Evolutionary conservation across 1,139 yeast species (phyloP).

Genomic region (Candida dubliniensis): DNA sequence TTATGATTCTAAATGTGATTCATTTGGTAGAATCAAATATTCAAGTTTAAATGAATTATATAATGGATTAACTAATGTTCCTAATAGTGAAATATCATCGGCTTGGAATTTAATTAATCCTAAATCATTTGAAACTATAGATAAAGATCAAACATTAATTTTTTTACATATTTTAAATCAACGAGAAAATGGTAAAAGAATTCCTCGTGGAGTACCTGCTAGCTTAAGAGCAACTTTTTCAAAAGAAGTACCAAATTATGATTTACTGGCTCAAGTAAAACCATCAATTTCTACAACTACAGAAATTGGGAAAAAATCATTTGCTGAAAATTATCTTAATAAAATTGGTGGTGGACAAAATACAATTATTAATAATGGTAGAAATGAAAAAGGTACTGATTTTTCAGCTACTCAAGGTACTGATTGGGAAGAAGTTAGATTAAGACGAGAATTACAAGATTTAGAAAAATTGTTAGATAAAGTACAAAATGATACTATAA

Average conservation of each 20-base stretch:
- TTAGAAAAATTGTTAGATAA: conserved; percentile 62
- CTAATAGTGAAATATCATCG: conserved; percentile 80
- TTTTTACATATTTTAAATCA: conserved; percentile 89
- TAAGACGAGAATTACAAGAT: conserved; percentile 75
- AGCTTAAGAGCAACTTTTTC: conserved; percentile 88
- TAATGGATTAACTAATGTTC: conserved; percentile 66
- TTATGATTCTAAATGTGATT: conserved; percentile 73
- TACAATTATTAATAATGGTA: conserved; percentile 32
- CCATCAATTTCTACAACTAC: conserved; percentile 36
- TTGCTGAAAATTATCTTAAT: conserved; percentile 41
- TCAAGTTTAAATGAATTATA: conserved; percentile 71
- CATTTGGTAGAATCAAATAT: conserved; percentile 79
- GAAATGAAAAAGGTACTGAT: conserved; percentile 66
- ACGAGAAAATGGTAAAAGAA: conserved; percentile 80
- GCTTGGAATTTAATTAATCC: conserved; percentile 98
- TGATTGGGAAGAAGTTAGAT: conserved; percentile 85
- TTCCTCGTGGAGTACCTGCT: conserved; percentile 95
- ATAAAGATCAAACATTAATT: conserved; percentile 87
- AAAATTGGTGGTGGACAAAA: conserved; percentile 40
- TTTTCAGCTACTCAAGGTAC: conserved; percentile 71
- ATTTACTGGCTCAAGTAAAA: conserved; percentile 40
- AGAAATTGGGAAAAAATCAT: conserved; percentile 24
- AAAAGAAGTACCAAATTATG: conserved; percentile 79
- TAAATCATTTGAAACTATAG: conserved; percentile 79
- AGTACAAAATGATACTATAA: conserved; percentile 54